Conservation (phyloP, 2,329 filamentous ascomycete species). For the Botrytis pseudocinerea region DNA sequence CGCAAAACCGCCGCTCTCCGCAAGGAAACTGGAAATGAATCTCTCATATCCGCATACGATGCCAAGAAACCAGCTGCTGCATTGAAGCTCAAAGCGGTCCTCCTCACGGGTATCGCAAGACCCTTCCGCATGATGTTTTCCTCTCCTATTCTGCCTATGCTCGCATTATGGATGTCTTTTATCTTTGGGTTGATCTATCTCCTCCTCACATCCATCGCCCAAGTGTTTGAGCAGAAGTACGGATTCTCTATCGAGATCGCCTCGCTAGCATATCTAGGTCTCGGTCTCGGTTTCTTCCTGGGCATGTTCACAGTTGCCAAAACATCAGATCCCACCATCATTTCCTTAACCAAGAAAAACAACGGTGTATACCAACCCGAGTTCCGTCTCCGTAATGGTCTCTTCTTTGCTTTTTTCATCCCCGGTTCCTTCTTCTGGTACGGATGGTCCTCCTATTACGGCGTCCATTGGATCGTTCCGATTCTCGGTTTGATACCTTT, state of each 20-base stretch:
- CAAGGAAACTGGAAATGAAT: constrained; percentile 45
- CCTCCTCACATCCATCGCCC: constrained; percentile 33
- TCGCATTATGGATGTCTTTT: constrained; percentile 29
- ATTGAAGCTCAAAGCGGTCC: constrained; percentile 37
- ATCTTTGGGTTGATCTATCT: constrained; percentile 38
- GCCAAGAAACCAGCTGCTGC: constrained; percentile 29
- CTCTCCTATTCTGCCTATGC: constrained; percentile 43
- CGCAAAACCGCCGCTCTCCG: constrained; percentile 41
- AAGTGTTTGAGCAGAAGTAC: constrained; percentile 40
- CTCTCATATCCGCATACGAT: constrained; percentile 48
- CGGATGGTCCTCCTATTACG: constrained; percentile 47
- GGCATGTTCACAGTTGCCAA: constrained; percentile 46
- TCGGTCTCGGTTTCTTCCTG: constrained; percentile 46
- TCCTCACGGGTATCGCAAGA: constrained; percentile 37
- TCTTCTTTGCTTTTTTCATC: constrained; percentile 47
- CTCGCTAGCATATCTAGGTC: constrained; percentile 49
- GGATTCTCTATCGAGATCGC: constrained; percentile 45
- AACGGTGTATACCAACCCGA: constrained; percentile 36
- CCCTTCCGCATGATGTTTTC: constrained; percentile 50
- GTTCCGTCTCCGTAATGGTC: constrained; percentile 45
- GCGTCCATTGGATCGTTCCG: constrained; percentile 47
- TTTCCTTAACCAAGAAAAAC: constrained; percentile 49
- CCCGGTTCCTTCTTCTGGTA: constrained; percentile 49
- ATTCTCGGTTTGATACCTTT: constrained; percentile 45
- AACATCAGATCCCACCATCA: constrained; percentile 48